These are phyloP conservation scores for Peronospora destructor DNA, from an alignment of 352 stramenopile species.

Conservation along the genomic window DNA sequence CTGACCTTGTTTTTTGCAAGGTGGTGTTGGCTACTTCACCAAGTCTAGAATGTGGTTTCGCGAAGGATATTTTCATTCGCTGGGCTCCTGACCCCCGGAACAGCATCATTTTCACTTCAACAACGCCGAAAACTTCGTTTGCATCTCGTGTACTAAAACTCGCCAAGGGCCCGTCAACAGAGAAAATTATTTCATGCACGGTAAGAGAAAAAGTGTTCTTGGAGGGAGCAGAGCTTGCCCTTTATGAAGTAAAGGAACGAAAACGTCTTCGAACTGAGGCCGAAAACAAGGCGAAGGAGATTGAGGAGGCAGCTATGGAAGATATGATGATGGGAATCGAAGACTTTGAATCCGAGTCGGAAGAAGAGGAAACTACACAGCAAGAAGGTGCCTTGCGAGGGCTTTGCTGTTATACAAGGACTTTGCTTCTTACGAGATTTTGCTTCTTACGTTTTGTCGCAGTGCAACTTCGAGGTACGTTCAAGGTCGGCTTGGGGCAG, in stretches of 20 bases:
- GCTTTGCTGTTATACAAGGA: background rate
- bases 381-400: conserved; percentile 44
- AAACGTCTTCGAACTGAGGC: conserved; percentile 76
- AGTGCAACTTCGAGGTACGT: conserved; percentile 79
- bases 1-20: conserved; percentile 12
- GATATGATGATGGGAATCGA: conserved; percentile 90
- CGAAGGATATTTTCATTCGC: conserved; percentile 80
- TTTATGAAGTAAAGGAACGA: conserved; percentile 82
- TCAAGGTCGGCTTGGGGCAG: conserved; percentile 80
- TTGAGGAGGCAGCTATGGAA: conserved; percentile 86
- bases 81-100: conserved; percentile 73
- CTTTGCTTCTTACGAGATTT: background rate
- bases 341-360: conserved; percentile 81
- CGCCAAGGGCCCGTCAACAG: conserved; percentile 37
- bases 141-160: conserved; percentile 60
- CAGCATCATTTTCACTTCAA: conserved; percentile 80
- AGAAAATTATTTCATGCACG: conserved; percentile 51
- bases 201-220: conserved; percentile 70
- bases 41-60: conserved; percentile 73
- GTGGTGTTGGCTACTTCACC: conserved; percentile 78
- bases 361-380: conserved; percentile 54
- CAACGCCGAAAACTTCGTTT: conserved; percentile 53
- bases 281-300: conserved; percentile 84
- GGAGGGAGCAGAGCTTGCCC: conserved; percentile 78
- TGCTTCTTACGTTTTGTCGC: background rate